Conservation (phyloP, 345 rosid genomes). For the Hirschfeldia incana region DNA sequence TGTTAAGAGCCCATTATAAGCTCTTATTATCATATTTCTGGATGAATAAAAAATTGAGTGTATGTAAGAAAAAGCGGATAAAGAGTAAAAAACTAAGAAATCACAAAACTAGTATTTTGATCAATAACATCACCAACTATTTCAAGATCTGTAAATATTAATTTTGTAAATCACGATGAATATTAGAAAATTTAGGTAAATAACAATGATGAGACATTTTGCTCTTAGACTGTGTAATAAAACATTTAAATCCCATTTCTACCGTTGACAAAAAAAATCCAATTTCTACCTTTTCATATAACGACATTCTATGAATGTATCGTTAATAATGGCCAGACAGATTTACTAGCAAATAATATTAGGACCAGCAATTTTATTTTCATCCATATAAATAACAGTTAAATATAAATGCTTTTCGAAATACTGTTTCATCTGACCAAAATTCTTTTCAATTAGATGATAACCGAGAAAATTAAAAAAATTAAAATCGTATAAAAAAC, state of each 20-base stretch:
- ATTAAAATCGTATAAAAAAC: too few relatives aligned
- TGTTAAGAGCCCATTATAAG: background rate
- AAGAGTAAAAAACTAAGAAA: background rate
- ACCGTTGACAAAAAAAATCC: too few relatives aligned
- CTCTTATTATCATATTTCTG: background rate
- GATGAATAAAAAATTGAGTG: background rate
- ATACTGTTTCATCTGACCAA: too few relatives aligned
- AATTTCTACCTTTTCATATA: background rate
- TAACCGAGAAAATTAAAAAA: too few relatives aligned
- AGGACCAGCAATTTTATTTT: too few relatives aligned
- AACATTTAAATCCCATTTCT: background rate
- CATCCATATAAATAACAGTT: too few relatives aligned
- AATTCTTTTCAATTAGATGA: too few relatives aligned
- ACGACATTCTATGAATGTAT: background rate
- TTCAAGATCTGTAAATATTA: background rate
- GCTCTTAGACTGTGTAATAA: background rate
- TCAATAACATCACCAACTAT: background rate
- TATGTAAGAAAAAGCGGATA: background rate
- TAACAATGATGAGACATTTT: background rate
- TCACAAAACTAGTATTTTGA: background rate
- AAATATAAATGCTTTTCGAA: too few relatives aligned
- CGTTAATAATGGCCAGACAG: too few relatives aligned
- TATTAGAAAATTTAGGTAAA: background rate
- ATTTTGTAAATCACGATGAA: background rate
- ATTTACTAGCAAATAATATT: too few relatives aligned